These are phyloP conservation scores for Pestalotiopsis sp. DNA, from an alignment of 2,329 filamentous ascomycete species.

Conservation along the genomic window DNA sequence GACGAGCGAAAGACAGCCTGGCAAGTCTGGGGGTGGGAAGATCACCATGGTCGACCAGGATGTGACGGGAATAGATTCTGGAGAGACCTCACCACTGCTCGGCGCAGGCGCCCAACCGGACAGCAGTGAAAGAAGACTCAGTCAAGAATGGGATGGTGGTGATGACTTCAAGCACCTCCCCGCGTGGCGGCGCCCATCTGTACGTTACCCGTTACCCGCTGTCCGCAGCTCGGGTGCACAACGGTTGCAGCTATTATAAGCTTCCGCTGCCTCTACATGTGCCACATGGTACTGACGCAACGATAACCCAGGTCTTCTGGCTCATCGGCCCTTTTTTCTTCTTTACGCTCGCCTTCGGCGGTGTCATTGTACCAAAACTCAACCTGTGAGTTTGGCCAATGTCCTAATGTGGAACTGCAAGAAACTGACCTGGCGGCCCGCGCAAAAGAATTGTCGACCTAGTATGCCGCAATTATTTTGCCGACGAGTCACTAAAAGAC, in stretches of 20 bases:
- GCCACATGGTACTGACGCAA: conserved; percentile 25
- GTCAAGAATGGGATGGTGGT: conserved; percentile 48
- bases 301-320: conserved; percentile 70
- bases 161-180: conserved; percentile 63
- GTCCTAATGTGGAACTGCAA: neutral
- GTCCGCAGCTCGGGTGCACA: neutral
- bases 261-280: neutral
- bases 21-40: conserved; percentile 17
- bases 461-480: conserved; percentile 82
- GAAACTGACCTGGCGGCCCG: neutral
- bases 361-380: conserved; percentile 81
- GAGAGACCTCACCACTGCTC: conserved; percentile 43
- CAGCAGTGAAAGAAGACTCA: conserved; percentile 16
- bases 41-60: conserved; percentile 30
- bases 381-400: conserved; percentile 62
- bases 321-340: conserved; percentile 78
- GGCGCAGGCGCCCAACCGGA: conserved; percentile 27
- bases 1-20: conserved; percentile 25
- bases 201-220: conserved; percentile 37
- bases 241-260: neutral
- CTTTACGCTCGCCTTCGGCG: conserved; percentile 85
- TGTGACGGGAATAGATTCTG: conserved; percentile 8
- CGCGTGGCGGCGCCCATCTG: conserved; percentile 66
- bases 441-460: conserved; percentile 69
- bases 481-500: conserved; percentile 62